phyloP scores from a whole-genome alignment of 371 early-diverging fungal species.

The Umbelopsis sp. region DNA sequence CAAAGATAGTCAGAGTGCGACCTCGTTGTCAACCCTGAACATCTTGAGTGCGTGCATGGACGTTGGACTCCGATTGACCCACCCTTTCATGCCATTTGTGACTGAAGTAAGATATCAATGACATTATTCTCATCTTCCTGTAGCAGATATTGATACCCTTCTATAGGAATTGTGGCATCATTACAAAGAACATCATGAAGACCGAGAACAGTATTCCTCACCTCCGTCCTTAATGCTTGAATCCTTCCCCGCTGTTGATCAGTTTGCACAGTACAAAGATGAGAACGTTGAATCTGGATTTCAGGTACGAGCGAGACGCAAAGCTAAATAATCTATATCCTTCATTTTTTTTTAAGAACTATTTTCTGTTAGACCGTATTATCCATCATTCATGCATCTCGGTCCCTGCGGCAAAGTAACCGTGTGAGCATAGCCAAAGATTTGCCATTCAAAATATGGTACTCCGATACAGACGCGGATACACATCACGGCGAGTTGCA shows the following conservation, averaged over 20 bases:
- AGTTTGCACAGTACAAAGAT: conserved; percentile 41
- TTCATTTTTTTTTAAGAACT: conserved; percentile 13
- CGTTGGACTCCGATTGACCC: conserved; percentile 82
- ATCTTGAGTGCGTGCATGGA: conserved; percentile 82
- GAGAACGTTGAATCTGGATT: conserved; percentile 58
- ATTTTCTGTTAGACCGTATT: conserved; percentile 38
- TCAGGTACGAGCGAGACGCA: conserved; percentile 35
- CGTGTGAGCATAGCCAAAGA: conserved; percentile 55
- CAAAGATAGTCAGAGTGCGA: conserved; percentile 29
- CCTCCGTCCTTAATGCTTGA: conserved; percentile 60
- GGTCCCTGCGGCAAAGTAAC: conserved; percentile 66
- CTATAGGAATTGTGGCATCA: conserved; percentile 67
- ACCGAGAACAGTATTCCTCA: conserved; percentile 20
- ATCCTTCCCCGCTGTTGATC: conserved; percentile 45
- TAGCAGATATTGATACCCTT: conserved; percentile 7
- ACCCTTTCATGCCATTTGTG: conserved; percentile 99
- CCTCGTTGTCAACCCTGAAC: conserved; percentile 31
- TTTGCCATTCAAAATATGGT: conserved; percentile 57
- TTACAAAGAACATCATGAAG: conserved; percentile 34
- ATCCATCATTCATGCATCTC: conserved; percentile 64
- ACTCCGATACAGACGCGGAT: conserved; percentile 34
- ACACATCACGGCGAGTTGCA: conserved; percentile 35
- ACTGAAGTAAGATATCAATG: conserved; percentile 81
- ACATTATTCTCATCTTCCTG: not conserved
- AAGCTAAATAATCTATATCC: not conserved